Percentiles rank a stretch among this genome's conserved stretches.
phyloP scores from a whole-genome alignment of 805 yeast genomes.

The Torulaspora franciscae region DNA sequence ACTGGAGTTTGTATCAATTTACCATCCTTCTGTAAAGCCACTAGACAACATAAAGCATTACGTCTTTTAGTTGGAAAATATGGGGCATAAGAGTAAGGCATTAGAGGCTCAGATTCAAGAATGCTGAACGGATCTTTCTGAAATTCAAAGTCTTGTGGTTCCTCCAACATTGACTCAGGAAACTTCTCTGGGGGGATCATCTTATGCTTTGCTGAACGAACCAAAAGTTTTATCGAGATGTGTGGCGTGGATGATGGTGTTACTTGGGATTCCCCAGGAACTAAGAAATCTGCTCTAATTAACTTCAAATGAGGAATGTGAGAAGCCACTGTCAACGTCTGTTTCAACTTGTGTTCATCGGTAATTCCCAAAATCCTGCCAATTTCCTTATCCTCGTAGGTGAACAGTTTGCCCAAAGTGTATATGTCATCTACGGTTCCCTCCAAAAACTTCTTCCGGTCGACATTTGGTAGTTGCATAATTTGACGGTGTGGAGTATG shows the following conservation, averaged over 20 bases:
- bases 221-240: slow-evolving; percentile 66
- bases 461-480: slow-evolving; percentile 76
- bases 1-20: slow-evolving; percentile 68
- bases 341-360: slow-evolving; percentile 42
- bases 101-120: slow-evolving; percentile 60
- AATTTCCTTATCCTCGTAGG: slow-evolving; percentile 52
- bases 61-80: slow-evolving; percentile 58
- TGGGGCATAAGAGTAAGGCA: slow-evolving; percentile 69
- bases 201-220: slow-evolving; percentile 68
- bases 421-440: slow-evolving; percentile 37
- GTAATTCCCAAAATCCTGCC: slow-evolving; percentile 52
- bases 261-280: slow-evolving; percentile 75
- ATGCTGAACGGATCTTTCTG: slow-evolving; percentile 66
- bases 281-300: slow-evolving; percentile 66
- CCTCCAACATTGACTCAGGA: slow-evolving; percentile 38
- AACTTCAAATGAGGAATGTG: slow-evolving; percentile 66
- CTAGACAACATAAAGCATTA: slow-evolving; percentile 60
- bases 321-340: slow-evolving; percentile 52
- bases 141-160: slow-evolving; percentile 58
- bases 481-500: slow-evolving; percentile 54
- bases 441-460: slow-evolving; percentile 40
- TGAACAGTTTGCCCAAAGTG: slow-evolving; percentile 66
- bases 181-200: slow-evolving; percentile 41
- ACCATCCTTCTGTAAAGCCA: slow-evolving; percentile 71
- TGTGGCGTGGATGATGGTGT: slow-evolving; percentile 73